Conservation (phyloP, 257 asterid genomes). For the Solanum virginianum region DNA sequence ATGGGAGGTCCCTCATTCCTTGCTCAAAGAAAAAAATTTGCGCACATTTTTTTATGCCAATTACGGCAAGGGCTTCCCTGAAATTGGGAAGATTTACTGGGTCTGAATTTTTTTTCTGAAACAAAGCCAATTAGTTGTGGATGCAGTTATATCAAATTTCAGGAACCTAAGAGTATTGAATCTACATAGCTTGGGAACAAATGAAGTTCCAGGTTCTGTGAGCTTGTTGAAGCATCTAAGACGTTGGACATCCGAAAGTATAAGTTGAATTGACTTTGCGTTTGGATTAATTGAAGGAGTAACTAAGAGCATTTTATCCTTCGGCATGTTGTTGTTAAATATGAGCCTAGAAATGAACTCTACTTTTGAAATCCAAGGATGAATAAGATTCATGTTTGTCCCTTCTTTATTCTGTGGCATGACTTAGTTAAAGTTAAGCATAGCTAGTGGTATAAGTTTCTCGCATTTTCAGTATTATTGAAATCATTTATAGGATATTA, state of each 20-base stretch:
- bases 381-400: too few species aligned
- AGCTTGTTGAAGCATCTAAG: constrained; percentile 1
- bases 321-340: too few species aligned
- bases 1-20: constrained; percentile 1
- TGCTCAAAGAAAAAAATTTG: neutral
- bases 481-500: too few species aligned
- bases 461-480: too few species aligned
- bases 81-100: neutral
- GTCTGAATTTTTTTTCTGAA: neutral
- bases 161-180: constrained; percentile 1
- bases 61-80: neutral
- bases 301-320: too few species aligned
- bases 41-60: constrained; percentile 6
- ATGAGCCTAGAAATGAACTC: too few species aligned
- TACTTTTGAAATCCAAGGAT: too few species aligned
- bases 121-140: neutral
- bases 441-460: too few species aligned
- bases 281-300: too few species aligned
- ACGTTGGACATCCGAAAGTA: neutral
- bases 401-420: too few species aligned
- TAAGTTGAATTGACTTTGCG: too few species aligned
- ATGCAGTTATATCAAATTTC: neutral
- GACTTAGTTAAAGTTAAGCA: too few species aligned
- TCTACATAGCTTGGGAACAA: neutral
- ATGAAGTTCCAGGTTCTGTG: constrained; percentile 1